Percentiles rank a stretch among this genome's conserved stretches.
These are phyloP conservation scores for Claviceps africana DNA, from an alignment of 2,329 filamentous ascomycete genomes.

Conservation along the genomic window DNA sequence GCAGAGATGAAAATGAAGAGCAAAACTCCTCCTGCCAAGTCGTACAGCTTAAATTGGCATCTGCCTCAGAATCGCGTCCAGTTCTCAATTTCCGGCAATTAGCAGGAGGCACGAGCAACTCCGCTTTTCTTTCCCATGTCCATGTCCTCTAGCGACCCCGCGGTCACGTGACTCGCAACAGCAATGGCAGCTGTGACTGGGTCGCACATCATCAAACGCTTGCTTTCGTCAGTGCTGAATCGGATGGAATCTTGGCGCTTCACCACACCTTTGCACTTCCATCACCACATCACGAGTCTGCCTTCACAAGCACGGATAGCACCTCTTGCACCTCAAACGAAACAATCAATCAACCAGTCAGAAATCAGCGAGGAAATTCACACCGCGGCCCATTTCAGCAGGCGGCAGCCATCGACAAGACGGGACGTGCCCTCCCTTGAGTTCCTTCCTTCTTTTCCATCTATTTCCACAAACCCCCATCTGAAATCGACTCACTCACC, in stretches of 20 bases:
- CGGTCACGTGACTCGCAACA: conserved; percentile 20
- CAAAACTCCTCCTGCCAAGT: too few relatives aligned
- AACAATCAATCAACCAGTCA: not conserved
- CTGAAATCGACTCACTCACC: not conserved
- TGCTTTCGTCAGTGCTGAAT: not conserved
- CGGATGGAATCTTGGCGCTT: conserved; percentile 3
- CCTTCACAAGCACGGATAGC: conserved; percentile 8
- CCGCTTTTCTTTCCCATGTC: not conserved
- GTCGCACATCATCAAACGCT: conserved; percentile 17
- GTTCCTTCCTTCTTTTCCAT: not conserved
- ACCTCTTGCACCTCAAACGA: conserved; percentile 8
- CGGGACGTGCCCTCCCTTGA: not conserved
- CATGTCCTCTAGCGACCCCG: conserved; percentile 13
- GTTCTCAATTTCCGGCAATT: too few relatives aligned
- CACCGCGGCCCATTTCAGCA: not conserved
- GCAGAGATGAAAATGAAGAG: not conserved
- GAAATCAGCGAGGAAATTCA: not conserved
- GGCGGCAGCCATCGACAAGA: not conserved
- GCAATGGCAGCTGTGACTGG: conserved; percentile 10
- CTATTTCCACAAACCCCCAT: conserved; percentile 3
- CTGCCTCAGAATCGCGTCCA: too few relatives aligned
- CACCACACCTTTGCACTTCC: conserved; percentile 4
- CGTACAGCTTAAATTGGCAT: too few relatives aligned
- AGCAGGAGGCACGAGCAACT: not conserved
- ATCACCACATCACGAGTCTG: not conserved